Evolutionary conservation across 129 eudicot species (phyloP).

Genomic region (Artemisia tridentata): DNA sequence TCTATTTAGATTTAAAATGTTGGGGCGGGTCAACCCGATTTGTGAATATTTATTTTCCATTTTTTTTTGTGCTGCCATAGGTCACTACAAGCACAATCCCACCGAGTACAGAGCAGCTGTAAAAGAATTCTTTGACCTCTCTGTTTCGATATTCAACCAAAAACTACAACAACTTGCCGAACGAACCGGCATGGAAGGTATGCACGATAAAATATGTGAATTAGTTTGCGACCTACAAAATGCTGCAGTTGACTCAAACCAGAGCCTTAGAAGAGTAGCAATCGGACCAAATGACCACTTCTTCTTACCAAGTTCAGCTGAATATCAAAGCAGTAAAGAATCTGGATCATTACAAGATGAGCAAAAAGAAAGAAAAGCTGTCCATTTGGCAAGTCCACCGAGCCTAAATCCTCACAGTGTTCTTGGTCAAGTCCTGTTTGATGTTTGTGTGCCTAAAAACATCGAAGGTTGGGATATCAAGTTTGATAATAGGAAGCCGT

Average conservation of each 20-base stretch:
- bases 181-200: constrained; percentile 47
- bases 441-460: constrained; percentile 85
- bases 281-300: constrained; percentile 70
- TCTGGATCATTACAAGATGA: constrained; percentile 54
- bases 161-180: constrained; percentile 51
- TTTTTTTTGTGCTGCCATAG: constrained; percentile 26
- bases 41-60: neutral
- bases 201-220: constrained; percentile 58
- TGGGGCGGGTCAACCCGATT: neutral
- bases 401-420: constrained; percentile 61
- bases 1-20: too few species aligned
- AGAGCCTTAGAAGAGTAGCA: constrained; percentile 77
- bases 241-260: constrained; percentile 80
- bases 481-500: constrained; percentile 65
- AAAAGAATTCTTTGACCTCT: constrained; percentile 50
- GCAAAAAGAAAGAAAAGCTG: constrained; percentile 45
- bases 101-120: constrained; percentile 63
- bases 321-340: constrained; percentile 39
- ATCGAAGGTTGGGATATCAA: constrained; percentile 94
- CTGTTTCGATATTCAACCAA: constrained; percentile 47
- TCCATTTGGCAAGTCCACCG: constrained; percentile 36
- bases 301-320: constrained; percentile 63
- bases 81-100: constrained; percentile 55
- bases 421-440: constrained; percentile 73
- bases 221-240: constrained; percentile 79